Base-by-base conservation (phyloP, 345 rosid genomes). In the Brassica rapa region DNA sequence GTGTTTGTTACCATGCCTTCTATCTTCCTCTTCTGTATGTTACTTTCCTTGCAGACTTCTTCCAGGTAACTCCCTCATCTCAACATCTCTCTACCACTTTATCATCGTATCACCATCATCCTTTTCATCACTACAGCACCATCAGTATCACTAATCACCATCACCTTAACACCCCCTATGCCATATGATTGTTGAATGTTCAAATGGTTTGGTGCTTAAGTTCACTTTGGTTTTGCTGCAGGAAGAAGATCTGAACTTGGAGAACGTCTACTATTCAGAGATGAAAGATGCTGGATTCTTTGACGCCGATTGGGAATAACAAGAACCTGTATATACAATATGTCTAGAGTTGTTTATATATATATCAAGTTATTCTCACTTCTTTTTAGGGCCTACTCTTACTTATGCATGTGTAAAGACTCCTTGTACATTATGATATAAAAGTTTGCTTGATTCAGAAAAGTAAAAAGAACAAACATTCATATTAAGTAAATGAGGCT, bases 211-310 rank as follows among this genome's bases (percentile, higher is more conserved):
- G 63, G 70, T 74, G 53, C 67, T 63, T 41, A 63, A 33, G 67
- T 35, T 70, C 14, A 41, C 60, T 23, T 46, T 70, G 53, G 15
- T 7, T 33, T 71, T 64, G 41, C 10, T 83, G 66, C 82, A 95
- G 98, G 99, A 95, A 83, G 98, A 93, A 69, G 97, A 91, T 76
- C 69, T 95, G 87, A 88, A 85, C 35, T 82, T 95, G 80, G 99
- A 95, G 84, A 90, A 86, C 69, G 94, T 89, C 7, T 90, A 90
- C 88, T 95, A 95, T 84, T 95, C 99, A 2, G 98, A 95, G 82
- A 92, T 93, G 99, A 91, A 95, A 82, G 99, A 95, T 82, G 99
- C 98, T 0, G 99, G 98, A 46, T 93, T 91, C 88, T 95, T 91
- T 51, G 98, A 95, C 46, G 87, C 86, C 0, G 99, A 91, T 43